Evolutionary conservation across 2,329 filamentous ascomycete species (phyloP).

Genomic region (Claviceps sorghi): DNA sequence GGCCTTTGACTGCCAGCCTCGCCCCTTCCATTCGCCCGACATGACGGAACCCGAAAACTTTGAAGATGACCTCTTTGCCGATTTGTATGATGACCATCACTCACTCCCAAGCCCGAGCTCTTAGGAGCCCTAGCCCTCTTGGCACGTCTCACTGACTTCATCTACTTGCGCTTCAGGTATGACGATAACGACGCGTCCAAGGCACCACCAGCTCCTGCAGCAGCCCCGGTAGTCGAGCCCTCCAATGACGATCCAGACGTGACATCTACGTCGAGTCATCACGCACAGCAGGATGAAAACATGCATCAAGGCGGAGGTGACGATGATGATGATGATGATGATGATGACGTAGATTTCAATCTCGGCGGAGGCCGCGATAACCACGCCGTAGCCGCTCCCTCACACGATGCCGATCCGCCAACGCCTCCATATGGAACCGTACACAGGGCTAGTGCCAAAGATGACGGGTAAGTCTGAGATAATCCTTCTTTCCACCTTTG

Average conservation of each 20-base stretch:
- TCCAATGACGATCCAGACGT: slow-evolving; percentile 16
- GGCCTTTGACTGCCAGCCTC: neutral
- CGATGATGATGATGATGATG: slow-evolving; percentile 34
- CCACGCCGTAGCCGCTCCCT: slow-evolving; percentile 13
- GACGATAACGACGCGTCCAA: slow-evolving; percentile 45
- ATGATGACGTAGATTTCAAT: slow-evolving; percentile 40
- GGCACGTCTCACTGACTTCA: slow-evolving; percentile 3
- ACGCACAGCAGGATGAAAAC: slow-evolving; percentile 21
- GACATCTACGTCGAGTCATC: neutral
- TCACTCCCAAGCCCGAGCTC: neutral
- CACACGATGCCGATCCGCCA: slow-evolving; percentile 18
- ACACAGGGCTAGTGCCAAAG: slow-evolving; percentile 49
- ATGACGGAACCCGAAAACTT: slow-evolving; percentile 75
- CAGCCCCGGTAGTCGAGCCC: slow-evolving; percentile 14
- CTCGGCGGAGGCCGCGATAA: slow-evolving; percentile 31
- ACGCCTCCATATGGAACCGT: slow-evolving; percentile 22
- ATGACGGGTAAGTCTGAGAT: slow-evolving; percentile 26
- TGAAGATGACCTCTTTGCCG: slow-evolving; percentile 90
- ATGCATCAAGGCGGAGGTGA: slow-evolving; percentile 24
- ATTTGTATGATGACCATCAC: slow-evolving; percentile 50
- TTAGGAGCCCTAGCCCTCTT: neutral
- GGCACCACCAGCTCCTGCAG: slow-evolving; percentile 18
- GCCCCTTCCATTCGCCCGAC: slow-evolving; percentile 2
- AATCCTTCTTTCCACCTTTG: neutral
- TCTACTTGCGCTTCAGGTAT: slow-evolving; percentile 32